Evolutionary conservation across 495 filamentous ascomycete genomes (phyloP).

Genomic region (Penicillium roqueforti): DNA sequence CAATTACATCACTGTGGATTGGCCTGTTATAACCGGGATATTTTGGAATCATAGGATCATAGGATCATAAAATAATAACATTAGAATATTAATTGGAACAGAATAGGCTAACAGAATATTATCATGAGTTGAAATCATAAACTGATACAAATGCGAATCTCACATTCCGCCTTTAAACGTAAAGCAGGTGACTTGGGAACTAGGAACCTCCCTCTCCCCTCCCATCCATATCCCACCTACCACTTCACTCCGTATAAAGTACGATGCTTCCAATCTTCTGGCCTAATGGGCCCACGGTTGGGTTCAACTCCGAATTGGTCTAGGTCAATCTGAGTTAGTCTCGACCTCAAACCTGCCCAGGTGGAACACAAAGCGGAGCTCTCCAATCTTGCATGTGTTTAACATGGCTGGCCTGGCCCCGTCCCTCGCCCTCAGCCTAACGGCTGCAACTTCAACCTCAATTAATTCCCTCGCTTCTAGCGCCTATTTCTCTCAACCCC

Average conservation of each 20-base stretch:
- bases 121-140: too few relatives aligned
- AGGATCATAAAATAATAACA: too few relatives aligned
- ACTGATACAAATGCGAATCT: too few relatives aligned
- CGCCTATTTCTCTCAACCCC: conserved; percentile 22
- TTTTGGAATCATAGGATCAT: not conserved
- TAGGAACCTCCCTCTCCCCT: not conserved
- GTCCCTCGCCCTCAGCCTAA: conserved; percentile 22
- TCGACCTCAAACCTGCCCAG: conserved; percentile 6
- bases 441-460: conserved; percentile 19
- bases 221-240: too few relatives aligned
- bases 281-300: conserved; percentile 2
- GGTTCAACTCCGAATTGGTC: not conserved
- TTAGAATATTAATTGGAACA: too few relatives aligned
- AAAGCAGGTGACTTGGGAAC: too few relatives aligned
- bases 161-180: too few relatives aligned
- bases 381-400: not conserved
- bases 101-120: not conserved
- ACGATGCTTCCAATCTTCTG: conserved; percentile 9
- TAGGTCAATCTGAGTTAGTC: conserved; percentile 9
- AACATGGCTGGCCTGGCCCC: conserved; percentile 22
- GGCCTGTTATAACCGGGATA: not conserved
- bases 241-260: too few relatives aligned
- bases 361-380: conserved; percentile 18
- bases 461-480: conserved; percentile 16
- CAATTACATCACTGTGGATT: conserved; percentile 7